A percentile compares a stretch with the other conserved stretches of the same genome.
These are phyloP conservation scores for Petunia secreta DNA, from an alignment of 257 asterid genomes.

Conservation along the genomic window DNA sequence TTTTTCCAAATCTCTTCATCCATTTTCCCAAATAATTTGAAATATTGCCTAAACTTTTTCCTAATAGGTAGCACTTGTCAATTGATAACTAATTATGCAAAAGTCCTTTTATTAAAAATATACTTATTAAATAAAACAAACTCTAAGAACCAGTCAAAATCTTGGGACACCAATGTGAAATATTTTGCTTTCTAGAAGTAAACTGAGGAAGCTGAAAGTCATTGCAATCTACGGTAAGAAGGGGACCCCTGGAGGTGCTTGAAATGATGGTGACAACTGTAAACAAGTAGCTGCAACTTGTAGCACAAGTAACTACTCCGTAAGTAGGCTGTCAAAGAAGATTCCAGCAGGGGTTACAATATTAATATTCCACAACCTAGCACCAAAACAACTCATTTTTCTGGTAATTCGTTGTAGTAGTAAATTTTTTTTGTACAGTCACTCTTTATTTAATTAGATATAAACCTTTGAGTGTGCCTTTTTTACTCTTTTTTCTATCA, in stretches of 20 bases:
- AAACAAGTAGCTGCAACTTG: too few species aligned
- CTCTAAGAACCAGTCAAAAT: too few species aligned
- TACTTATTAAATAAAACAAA: too few species aligned
- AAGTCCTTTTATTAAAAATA: too few species aligned
- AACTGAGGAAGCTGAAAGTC: background rate
- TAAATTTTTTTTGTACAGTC: background rate
- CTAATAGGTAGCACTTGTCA: too few species aligned
- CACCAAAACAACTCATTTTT: background rate
- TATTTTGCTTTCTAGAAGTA: background rate
- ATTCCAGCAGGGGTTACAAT: background rate
- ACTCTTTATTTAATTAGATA: background rate
- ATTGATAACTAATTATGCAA: too few species aligned
- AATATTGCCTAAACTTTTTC: too few species aligned
- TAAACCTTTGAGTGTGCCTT: background rate
- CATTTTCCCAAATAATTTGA: too few species aligned
- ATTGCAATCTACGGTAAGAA: background rate
- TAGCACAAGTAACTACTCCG: background rate
- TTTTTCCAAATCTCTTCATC: too few species aligned
- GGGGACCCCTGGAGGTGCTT: constrained; percentile 4
- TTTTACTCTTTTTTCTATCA: too few species aligned
- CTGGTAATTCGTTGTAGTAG: background rate
- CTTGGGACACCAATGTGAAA: too few species aligned
- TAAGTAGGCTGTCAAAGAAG: background rate
- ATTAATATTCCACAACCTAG: background rate
- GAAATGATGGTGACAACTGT: background rate